Conservation (phyloP, 2,329 filamentous ascomycete genomes). For the Curvularia lunata region DNA sequence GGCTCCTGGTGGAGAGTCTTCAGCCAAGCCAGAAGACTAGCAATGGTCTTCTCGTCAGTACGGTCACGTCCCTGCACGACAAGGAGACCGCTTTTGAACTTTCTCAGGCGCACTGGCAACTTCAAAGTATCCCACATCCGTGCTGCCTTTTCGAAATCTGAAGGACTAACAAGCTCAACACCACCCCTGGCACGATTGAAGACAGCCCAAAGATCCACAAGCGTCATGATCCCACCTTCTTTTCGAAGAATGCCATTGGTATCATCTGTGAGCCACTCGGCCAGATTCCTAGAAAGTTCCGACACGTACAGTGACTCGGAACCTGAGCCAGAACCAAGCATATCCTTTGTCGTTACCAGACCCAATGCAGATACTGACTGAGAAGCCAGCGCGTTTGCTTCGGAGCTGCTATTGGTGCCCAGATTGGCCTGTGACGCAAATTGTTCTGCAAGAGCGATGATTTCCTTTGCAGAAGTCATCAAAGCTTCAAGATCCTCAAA, state of each 20-base stretch:
- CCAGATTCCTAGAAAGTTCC: conserved; percentile 49
- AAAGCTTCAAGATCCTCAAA: conserved; percentile 96
- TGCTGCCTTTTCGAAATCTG: conserved; percentile 90
- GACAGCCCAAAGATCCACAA: conserved; percentile 58
- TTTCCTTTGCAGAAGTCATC: conserved; percentile 97
- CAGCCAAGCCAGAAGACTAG: conserved; percentile 77
- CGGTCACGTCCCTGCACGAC: conserved; percentile 89
- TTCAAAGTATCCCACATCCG: conserved; percentile 85
- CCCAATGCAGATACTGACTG: conserved; percentile 85
- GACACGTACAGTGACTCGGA: conserved; percentile 88
- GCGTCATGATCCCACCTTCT: conserved; percentile 50
- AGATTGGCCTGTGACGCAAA: conserved; percentile 73
- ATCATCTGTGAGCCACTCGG: conserved; percentile 50
- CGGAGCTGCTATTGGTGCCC: conserved; percentile 64
- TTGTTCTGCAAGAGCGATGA: conserved; percentile 88
- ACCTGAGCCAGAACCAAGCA: conserved; percentile 76
- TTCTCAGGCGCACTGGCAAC: conserved; percentile 82
- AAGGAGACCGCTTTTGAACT: conserved; percentile 91
- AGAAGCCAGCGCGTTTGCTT: conserved; percentile 76
- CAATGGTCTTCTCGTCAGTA: conserved; percentile 88
- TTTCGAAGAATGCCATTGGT: conserved; percentile 43
- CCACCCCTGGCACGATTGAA: conserved; percentile 94
- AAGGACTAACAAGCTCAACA: conserved; percentile 89
- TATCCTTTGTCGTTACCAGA: conserved; percentile 92
- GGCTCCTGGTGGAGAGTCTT: conserved; percentile 71